Conservation (phyloP, 768 basidiomycete genomes). For the Amanita thiersii region DNA sequence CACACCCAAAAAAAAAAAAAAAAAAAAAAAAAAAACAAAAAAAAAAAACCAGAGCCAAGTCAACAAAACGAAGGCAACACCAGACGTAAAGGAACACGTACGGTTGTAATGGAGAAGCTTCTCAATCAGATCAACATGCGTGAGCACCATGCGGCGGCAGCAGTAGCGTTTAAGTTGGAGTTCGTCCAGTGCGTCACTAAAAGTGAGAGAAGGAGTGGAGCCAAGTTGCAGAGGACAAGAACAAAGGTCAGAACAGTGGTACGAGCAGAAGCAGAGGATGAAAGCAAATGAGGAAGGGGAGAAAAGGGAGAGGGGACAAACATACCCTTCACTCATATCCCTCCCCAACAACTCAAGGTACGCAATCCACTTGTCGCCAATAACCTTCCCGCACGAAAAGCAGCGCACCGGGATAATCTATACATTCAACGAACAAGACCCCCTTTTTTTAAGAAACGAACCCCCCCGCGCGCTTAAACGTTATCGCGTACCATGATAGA, state of each 20-base stretch:
- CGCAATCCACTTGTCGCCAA: conserved; percentile 91
- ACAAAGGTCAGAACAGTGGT: conserved; percentile 1
- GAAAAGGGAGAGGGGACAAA: conserved; percentile 8
- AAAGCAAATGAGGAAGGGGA: neutral
- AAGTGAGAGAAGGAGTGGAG: neutral
- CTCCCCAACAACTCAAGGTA: conserved; percentile 77
- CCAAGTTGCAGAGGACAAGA: neutral
- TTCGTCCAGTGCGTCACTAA: conserved; percentile 83
- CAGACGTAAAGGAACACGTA: conserved; percentile 40
- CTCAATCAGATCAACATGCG: conserved; percentile 96
- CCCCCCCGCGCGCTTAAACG: no score
- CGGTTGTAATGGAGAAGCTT: conserved; percentile 96
- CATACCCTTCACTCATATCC: conserved; percentile 86
- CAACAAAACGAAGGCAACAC: conserved; percentile 2
- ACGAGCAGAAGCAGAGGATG: neutral
- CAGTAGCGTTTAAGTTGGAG: conserved; percentile 91
- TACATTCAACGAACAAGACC: neutral
- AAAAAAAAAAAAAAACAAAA: no score
- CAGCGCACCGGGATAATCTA: conserved; percentile 96
- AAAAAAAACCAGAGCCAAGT: neutral
- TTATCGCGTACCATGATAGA: no score
- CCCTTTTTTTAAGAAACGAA: no score
- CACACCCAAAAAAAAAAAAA: no score
- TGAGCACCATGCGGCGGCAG: conserved; percentile 94
- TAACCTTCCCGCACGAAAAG: conserved; percentile 95